Conservation (phyloP, 2,329 filamentous ascomycete genomes). For the Clonostachys byssicola region DNA sequence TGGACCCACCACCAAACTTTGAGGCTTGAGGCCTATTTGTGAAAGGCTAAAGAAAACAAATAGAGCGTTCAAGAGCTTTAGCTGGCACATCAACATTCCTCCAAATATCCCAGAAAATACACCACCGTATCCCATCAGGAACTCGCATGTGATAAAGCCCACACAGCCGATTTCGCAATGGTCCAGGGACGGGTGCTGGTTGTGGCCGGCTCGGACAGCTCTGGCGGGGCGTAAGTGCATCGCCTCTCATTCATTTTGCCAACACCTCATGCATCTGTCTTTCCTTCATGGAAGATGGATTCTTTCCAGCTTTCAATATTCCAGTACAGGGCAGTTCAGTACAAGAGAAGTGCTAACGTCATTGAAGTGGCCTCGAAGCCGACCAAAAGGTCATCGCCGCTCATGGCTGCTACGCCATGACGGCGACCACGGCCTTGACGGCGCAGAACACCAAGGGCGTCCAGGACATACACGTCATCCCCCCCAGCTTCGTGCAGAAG, state of each 20-base stretch:
- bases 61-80: neutral
- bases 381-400: slow-evolving; percentile 93
- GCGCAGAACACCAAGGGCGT: slow-evolving; percentile 91
- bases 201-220: slow-evolving; percentile 87
- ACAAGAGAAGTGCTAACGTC: slow-evolving; percentile 24
- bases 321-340: neutral
- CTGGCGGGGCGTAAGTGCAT: slow-evolving; percentile 69
- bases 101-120: too few species aligned
- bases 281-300: neutral
- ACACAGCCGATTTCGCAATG: slow-evolving; percentile 19
- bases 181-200: slow-evolving; percentile 59
- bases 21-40: neutral
- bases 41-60: neutral
- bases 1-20: too few species aligned
- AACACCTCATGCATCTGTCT: neutral
- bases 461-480: slow-evolving; percentile 73
- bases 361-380: slow-evolving; percentile 73
- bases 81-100: neutral
- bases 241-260: neutral
- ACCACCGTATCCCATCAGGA: neutral
- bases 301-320: neutral
- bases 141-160: neutral
- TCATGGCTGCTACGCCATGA: slow-evolving; percentile 94
- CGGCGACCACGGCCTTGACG: slow-evolving; percentile 91
- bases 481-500: slow-evolving; percentile 73